A percentile compares a stretch with the other conserved stretches of the same genome.
These are phyloP conservation scores for Penicillium maclennaniae DNA, from an alignment of 495 filamentous ascomycete species.

Conservation along the genomic window DNA sequence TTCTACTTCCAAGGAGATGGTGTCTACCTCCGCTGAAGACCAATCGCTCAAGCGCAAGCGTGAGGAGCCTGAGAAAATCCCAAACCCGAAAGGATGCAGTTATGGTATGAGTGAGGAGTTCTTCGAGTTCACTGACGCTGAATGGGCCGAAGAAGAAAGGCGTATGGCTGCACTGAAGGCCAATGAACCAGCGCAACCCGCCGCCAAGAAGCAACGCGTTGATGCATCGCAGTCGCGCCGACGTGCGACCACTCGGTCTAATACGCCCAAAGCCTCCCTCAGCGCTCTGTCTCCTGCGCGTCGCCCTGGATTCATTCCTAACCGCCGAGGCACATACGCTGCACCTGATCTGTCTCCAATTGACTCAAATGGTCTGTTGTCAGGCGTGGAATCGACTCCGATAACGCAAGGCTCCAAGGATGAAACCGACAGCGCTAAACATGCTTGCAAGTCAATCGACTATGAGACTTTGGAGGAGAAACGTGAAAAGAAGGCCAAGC, in stretches of 20 bases:
- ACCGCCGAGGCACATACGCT: slow-evolving; percentile 2
- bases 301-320: slow-evolving; percentile 6
- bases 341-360: slow-evolving; percentile 5
- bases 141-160: slow-evolving; percentile 20
- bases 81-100: slow-evolving; percentile 41
- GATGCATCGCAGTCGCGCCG: slow-evolving; percentile 1
- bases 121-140: slow-evolving; percentile 38
- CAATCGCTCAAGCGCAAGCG: slow-evolving; percentile 33
- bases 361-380: slow-evolving; percentile 6
- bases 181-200: background rate
- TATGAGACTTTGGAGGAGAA: too few relatives aligned
- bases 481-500: background rate
- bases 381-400: background rate
- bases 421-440: background rate
- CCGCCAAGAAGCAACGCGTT: slow-evolving; percentile 6
- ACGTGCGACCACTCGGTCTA: background rate
- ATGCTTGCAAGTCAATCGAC: background rate
- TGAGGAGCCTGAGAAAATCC: slow-evolving; percentile 44
- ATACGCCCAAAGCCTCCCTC: background rate
- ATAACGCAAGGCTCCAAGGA: background rate
- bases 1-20: background rate
- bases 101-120: slow-evolving; percentile 45
- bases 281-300: background rate
- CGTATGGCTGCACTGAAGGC: background rate
- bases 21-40: background rate